These are phyloP conservation scores for Copromyces sp. DNA, from an alignment of 495 filamentous ascomycete genomes.

Conservation along the genomic window DNA sequence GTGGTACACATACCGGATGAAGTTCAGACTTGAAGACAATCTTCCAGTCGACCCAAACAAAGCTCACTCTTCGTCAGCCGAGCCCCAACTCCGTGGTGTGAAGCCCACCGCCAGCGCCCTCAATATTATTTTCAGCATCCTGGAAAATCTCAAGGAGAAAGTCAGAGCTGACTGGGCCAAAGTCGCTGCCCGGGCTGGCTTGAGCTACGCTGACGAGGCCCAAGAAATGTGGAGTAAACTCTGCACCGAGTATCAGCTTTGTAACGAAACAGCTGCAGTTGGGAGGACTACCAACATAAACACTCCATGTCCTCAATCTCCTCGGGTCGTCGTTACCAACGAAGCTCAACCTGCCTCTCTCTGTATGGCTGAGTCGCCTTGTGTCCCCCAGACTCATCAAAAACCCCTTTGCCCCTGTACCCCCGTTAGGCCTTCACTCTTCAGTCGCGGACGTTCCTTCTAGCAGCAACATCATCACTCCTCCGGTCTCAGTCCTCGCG, in stretches of 20 bases:
- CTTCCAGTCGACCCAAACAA: not conserved
- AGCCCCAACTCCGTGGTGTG: not conserved
- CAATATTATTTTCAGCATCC: not conserved
- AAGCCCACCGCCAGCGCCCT: not conserved
- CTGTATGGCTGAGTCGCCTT: not conserved
- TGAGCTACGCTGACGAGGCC: not conserved
- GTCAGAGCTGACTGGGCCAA: not conserved
- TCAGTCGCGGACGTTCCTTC: not conserved
- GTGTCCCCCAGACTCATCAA: not conserved
- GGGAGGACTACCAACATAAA: not conserved
- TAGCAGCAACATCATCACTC: not conserved
- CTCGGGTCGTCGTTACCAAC: not conserved
- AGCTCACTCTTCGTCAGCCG: not conserved
- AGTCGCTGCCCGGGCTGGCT: not conserved
- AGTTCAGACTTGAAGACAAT: not conserved
- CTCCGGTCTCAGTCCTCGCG: not conserved
- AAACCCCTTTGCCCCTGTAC: not conserved
- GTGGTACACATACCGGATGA: not conserved
- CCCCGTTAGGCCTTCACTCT: not conserved
- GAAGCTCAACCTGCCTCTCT: not conserved
- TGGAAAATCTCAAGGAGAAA: not conserved
- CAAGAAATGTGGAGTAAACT: not conserved
- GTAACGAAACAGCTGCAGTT: no score
- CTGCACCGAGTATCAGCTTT: not conserved
- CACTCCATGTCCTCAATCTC: not conserved